phyloP scores from a whole-genome alignment of 805 yeast genomes.

The Barnettozyma siamensis region DNA sequence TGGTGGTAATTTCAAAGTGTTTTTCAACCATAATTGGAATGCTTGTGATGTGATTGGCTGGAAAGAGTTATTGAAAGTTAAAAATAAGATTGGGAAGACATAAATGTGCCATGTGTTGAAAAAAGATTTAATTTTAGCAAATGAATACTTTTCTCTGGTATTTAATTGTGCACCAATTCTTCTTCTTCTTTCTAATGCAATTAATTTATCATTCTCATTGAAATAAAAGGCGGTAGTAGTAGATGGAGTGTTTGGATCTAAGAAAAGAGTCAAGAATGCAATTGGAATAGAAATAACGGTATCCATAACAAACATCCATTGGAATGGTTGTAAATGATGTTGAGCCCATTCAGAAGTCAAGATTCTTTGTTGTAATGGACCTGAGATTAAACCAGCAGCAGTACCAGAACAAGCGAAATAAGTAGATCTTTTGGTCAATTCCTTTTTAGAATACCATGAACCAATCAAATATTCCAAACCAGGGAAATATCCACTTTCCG shows the following conservation, averaged over 20 bases:
- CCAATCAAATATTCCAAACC: slow-evolving; percentile 39
- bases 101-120: slow-evolving; percentile 46
- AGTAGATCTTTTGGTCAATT: slow-evolving; percentile 30
- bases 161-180: slow-evolving; percentile 39
- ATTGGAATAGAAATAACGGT: slow-evolving; percentile 37
- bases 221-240: slow-evolving; percentile 37
- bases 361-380: slow-evolving; percentile 33
- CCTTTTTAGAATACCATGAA: slow-evolving; percentile 31
- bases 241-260: slow-evolving; percentile 24
- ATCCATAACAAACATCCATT: slow-evolving; percentile 41
- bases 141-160: slow-evolving; percentile 35
- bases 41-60: slow-evolving; percentile 36
- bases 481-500: slow-evolving; percentile 42
- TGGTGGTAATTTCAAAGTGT: slow-evolving; percentile 28
- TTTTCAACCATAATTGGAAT: slow-evolving; percentile 41
- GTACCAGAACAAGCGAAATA: slow-evolving; percentile 29
- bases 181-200: slow-evolving; percentile 43
- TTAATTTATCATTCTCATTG: slow-evolving; percentile 33
- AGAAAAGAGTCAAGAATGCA: slow-evolving; percentile 36
- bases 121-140: slow-evolving; percentile 29
- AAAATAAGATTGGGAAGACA: slow-evolving; percentile 34
- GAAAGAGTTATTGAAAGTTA: slow-evolving; percentile 16
- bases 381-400: slow-evolving; percentile 24
- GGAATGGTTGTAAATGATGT: slow-evolving; percentile 26
- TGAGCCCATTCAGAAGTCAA: slow-evolving; percentile 18